Base-by-base conservation (phyloP, 148 eudicot genomes). In the Polygonum maritimum region DNA sequence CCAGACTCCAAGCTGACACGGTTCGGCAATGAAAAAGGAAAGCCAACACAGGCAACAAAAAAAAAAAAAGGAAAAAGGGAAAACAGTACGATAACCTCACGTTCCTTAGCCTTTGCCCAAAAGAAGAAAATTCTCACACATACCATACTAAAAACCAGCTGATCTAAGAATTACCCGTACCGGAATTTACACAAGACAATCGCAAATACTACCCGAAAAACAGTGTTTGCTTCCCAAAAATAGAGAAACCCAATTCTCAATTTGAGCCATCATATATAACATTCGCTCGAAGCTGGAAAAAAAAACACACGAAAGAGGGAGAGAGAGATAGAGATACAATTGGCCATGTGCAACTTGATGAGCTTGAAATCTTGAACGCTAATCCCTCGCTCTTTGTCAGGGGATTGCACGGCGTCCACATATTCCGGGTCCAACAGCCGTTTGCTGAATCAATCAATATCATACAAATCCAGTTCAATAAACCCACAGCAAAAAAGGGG, bases 301-400 rank as follows among this genome's bases (percentile, higher is more conserved):
- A 26, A 26, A 26, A 26, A 26, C 31, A 69, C 10, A 40, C 33
- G 62, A 67, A 33, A 54, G 60, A 54, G 60, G 1, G n/a, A n/a
- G 19, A 54, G 26, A 19, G 10, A 4, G 73, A 75, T 8, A 26
- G 51, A 71, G 14, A 71, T 86, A 94, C 98, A 92, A 85, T 85
- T 92, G 55, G 98, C 76, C 96, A 95, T 95, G 54, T 89, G 88
- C 84, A 95, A 79, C 83, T 95, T 95, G 48, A 95, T 87, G 81
- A 95, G 89, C 91, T 90, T 92, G 83, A 84, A 86, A 82, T 95
- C 98, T 69, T 95, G 97, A 62, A 90, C 84, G n/a, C 91, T 89
- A 35, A 95, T 84, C 70, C 97, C 97, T 76, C 88, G 83, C 40
- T 95, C 97, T 78, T 83, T 92, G 71, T 95, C 99, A 67, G 81